Base-by-base conservation (phyloP, 441 rosid species). In the Raphanus hybrid region DNA sequence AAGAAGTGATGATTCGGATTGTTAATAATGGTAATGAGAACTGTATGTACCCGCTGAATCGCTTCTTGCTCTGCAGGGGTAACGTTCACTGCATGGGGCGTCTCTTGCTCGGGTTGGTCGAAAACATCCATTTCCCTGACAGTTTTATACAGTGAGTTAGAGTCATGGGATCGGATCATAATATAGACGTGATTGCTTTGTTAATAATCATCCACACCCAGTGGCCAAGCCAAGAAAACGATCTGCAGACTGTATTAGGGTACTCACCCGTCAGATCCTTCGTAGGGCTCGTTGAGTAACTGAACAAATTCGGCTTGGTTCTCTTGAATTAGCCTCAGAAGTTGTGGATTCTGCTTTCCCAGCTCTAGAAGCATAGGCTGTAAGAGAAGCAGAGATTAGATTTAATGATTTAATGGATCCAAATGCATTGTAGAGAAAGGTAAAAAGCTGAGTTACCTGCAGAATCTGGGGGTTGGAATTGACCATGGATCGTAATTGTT, bases 331-430 rank as follows among this genome's bases (percentile, higher is more conserved):
- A 89, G 75, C 84, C 96, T 84, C 74, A 95, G 81, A 65, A 95
- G 89, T 76, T 91, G 96, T 11, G 98, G 99, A 69, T 91, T 95
- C 75, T 95, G 98, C 84, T 92, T 92, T 65, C 99, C 97, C 58
- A 95, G 96, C 85, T 95, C 99, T 78, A 89, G 99, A 81, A 95
- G 98, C 98, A 95, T 91, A 45, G 99, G 99, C 99, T 95, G 89
- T 58, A 78, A 84, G 35, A 73, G 72, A 71, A 75, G 64, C 48
- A 76, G 57, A 2, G 34, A 7, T 26, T 20, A 48, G 35, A 26
- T 39, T 1, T 18, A 18, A 0, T 18, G 20, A 18, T 18, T 18
- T 18, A 18, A 18, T 18, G 10, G 48, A 18, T 64, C 60, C 11
- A 5, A 41, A 70, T 23, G 15, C 20, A 18, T 18, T 18, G 20